Percentiles rank a stretch among this genome's conserved stretches.
These are phyloP conservation scores for Gaeumannomyces tritici DNA, from an alignment of 2,329 filamentous ascomycete genomes.

Conservation along the genomic window DNA sequence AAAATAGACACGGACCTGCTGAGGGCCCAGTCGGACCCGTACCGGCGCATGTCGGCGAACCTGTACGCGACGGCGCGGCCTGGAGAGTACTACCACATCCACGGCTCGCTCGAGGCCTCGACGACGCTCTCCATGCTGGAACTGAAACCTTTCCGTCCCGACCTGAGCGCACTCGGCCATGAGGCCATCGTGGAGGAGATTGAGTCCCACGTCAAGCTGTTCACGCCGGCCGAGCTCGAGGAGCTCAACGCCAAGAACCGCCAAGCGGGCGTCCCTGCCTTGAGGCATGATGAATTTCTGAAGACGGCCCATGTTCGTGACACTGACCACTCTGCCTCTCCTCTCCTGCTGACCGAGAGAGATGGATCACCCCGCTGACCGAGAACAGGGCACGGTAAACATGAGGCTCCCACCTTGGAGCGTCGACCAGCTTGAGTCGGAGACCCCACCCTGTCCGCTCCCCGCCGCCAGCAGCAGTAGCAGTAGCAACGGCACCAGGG, in stretches of 20 bases:
- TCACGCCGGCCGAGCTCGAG: conserved; percentile 47
- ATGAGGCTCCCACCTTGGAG: conserved; percentile 33
- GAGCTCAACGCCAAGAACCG: conserved; percentile 41
- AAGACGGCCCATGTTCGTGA: conserved; percentile 37
- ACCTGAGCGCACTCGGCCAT: conserved; percentile 12
- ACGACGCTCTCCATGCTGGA: conserved; percentile 63
- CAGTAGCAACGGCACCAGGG: conserved; percentile 3
- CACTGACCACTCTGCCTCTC: not conserved
- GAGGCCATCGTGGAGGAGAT: conserved; percentile 24
- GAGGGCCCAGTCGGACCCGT: conserved; percentile 59
- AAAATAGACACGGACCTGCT: conserved; percentile 59
- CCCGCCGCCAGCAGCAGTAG: conserved; percentile 10
- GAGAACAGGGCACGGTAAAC: conserved; percentile 21
- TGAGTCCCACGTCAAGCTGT: conserved; percentile 46
- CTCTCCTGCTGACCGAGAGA: not conserved
- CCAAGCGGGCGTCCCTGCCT: conserved; percentile 51
- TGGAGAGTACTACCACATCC: conserved; percentile 65
- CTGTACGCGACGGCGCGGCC: conserved; percentile 58
- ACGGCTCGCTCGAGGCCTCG: conserved; percentile 63
- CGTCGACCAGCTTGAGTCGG: conserved; percentile 31
- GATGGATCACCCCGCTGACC: not conserved
- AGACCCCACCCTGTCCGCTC: conserved; percentile 37
- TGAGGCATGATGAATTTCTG: conserved; percentile 50
- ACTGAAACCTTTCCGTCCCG: conserved; percentile 44
- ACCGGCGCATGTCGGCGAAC: conserved; percentile 64